Evolutionary conservation across 2,329 filamentous ascomycete genomes (phyloP), one percentile per base, ranked within the genome.

Genomic region (Emericellopsis atlantica): DNA sequence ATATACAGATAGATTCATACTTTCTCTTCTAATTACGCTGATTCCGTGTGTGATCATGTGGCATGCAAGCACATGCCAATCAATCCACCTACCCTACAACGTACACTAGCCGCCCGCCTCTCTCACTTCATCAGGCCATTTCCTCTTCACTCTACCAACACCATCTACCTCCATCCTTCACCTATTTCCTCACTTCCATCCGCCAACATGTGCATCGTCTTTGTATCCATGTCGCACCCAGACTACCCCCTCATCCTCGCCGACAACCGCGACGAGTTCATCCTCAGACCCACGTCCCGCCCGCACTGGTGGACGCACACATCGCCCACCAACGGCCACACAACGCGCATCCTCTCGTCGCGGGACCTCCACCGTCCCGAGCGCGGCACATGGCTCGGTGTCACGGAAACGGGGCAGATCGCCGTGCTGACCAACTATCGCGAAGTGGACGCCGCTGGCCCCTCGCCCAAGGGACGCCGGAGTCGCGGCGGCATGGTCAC

Each of bases 211-310:
- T 89, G 84, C 56, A 88, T 89, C 61, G 79, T 78, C 38, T 66
- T 89, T 36, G 65, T 86, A 44, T 85, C 83, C 22, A 89, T 83
- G 15, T 72, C 80, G 36, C 84, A 89, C 54, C 84, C 84, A 9
- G 67, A 73, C 48, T 89, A 89, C 60, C 72, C 81, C 22, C 69
- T 89, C 45, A 82, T 90, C 50, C 63, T 85, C 45, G 67, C 88
- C 54, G 77, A 88, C 62, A 90, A 90, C 58, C 75, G 84, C 50
- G 84, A 90, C 64, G 83, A 81, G 56, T 81, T 74, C 60, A 74
- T 81, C 46, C 66, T 79, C 12, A 69, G 77, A 23, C 77, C 77
- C 4, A 81, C 77, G 2, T 77, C 72, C 40, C 65, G 72, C 44
- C 76, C 76, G 6, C 70, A 79, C 55, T 81, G 76, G 76, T 81